Base-by-base conservation (phyloP, 108 stramenopile genomes). In the Aurantiochytrium sp. region DNA sequence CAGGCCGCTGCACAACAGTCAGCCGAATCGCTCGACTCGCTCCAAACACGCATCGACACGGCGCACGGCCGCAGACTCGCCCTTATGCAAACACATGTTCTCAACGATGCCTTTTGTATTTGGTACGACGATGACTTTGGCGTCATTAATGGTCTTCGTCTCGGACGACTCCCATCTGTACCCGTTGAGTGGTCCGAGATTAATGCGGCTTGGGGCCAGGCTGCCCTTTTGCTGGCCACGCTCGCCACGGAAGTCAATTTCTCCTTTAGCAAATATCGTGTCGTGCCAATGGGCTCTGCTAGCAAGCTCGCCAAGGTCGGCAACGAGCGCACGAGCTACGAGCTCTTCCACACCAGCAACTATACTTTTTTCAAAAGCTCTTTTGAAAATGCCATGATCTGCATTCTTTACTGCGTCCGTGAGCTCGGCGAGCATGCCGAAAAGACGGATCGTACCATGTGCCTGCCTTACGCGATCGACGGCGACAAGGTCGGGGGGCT, bases 161-260 rank as follows among this genome's bases (percentile, higher is more conserved):
- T 93, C n/a, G 93, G 93, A 16, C 72, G 92, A 45, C 89, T 92
- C 12, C 88, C 89, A 35, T 18, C 42, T 14, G 45, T 91, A 29
- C 49, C 87, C 44, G 90, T 93, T 12, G 92, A 89, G 58, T 93
- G 92, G 92, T 87, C 60, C 47, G 93, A 93, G 76, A 92, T 92
- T 49, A 92, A 93, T 76, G 91, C 92, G 5, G 93, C 92, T 3
- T 87, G 92, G 19, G 93, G 93, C 8, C 92, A 93, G 51, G 91
- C 91, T 44, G 92, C 92, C 59, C 72, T 93, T 47, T 60, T 91
- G 59, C 89, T 93, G 42, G 90, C 88, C 25, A 59, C 90, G 73
- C 47, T 91, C 23, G 89, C 89, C 35, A 29, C 64, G 28, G 51
- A 89, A 5, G 87, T 91, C 83, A 73, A 91, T 28, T 57, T 92